Percentiles rank a stretch among this genome's conserved stretches.
Conservation (phyloP, 1,284 basidiomycete genomes). For the Cerrena zonata region DNA sequence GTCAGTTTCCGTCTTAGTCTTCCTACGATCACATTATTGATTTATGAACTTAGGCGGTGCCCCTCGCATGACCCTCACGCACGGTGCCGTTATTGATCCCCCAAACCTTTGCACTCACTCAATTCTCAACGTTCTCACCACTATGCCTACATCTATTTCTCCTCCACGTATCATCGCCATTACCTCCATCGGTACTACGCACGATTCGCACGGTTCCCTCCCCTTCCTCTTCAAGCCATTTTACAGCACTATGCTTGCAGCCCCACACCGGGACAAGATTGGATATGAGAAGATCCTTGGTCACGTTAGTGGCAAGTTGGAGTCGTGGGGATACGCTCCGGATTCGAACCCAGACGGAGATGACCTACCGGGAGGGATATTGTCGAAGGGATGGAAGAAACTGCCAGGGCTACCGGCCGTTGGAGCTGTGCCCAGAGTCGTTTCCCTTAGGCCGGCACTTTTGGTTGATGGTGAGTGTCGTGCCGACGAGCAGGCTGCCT, state of each 20-base stretch:
- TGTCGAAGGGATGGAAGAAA: constrained; percentile 32
- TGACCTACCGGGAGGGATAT: background rate
- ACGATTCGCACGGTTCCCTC: constrained; percentile 36
- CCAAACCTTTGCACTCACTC: constrained; percentile 46
- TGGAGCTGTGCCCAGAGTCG: constrained; percentile 37
- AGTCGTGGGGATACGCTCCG: constrained; percentile 33
- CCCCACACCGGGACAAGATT: constrained; percentile 52
- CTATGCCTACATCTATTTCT: constrained; percentile 24
- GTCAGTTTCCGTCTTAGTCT: constrained; percentile 26
- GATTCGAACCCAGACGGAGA: constrained; percentile 33
- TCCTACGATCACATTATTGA: constrained; percentile 1
- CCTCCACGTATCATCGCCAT: constrained; percentile 48
- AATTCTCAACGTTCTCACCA: constrained; percentile 44
- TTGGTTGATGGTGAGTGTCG: constrained; percentile 53
- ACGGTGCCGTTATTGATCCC: constrained; percentile 42
- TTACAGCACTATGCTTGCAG: constrained; percentile 37
- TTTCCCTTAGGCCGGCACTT: constrained; percentile 52
- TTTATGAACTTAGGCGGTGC: constrained; percentile 31
- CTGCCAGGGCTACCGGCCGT: constrained; percentile 33
- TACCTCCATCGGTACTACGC: constrained; percentile 48
- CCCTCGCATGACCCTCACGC: constrained; percentile 34
- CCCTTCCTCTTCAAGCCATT: constrained; percentile 45
- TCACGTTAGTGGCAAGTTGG: constrained; percentile 34
- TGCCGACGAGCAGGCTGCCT: constrained; percentile 32
- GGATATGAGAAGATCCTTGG: constrained; percentile 45